Evolutionary conservation across 441 rosid species (phyloP).

Genomic region (Erodium chrysanthum): DNA sequence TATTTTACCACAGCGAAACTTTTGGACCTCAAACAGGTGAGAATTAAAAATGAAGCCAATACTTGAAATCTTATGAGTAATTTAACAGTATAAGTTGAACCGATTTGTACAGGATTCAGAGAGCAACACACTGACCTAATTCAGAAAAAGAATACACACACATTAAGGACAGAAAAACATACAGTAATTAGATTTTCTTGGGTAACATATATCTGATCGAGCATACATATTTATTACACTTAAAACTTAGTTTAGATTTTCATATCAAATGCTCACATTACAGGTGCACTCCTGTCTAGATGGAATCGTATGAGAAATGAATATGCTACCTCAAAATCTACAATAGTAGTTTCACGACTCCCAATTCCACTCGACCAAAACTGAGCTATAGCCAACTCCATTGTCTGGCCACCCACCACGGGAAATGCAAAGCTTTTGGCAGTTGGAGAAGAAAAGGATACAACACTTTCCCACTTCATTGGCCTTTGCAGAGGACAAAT

Average conservation of each 20-base stretch:
- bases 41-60: background rate
- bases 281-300: background rate
- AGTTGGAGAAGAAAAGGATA: slow-evolving; percentile 71
- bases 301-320: slow-evolving; percentile 1
- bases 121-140: background rate
- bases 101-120: background rate
- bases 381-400: slow-evolving; percentile 93
- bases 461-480: slow-evolving; percentile 71
- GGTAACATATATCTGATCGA: background rate
- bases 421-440: slow-evolving; percentile 70
- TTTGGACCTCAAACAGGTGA: background rate
- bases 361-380: slow-evolving; percentile 99
- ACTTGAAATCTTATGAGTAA: background rate
- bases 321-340: slow-evolving; percentile 81
- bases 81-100: background rate
- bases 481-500: slow-evolving; percentile 88
- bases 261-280: background rate
- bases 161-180: background rate
- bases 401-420: slow-evolving; percentile 79
- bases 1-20: background rate
- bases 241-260: background rate
- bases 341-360: slow-evolving; percentile 65
- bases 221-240: background rate
- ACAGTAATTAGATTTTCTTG: background rate
- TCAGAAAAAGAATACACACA: background rate